Conservation (phyloP, 768 basidiomycete species). For the Tubosaeta brunneosetosa region DNA sequence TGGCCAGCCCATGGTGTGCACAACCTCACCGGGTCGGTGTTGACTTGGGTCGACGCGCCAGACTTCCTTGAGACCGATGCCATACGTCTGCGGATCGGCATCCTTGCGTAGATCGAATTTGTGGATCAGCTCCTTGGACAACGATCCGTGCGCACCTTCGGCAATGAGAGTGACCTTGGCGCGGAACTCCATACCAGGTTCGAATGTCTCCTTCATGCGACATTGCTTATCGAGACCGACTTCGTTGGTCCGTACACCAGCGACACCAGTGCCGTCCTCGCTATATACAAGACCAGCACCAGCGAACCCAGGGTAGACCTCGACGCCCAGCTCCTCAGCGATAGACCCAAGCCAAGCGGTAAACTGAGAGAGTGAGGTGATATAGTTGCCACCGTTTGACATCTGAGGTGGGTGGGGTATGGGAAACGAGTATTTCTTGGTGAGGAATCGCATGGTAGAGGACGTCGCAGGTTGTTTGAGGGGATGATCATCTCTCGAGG, state of each 20-base stretch:
- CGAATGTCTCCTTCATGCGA: constrained; percentile 79
- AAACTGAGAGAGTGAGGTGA: constrained; percentile 83
- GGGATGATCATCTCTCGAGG: constrained; percentile 61
- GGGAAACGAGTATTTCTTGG: constrained; percentile 60
- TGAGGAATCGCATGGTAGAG: constrained; percentile 84
- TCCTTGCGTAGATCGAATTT: constrained; percentile 67
- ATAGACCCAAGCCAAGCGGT: constrained; percentile 85
- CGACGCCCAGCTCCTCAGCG: constrained; percentile 85
- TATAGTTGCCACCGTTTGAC: constrained; percentile 91
- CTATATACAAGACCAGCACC: constrained; percentile 79
- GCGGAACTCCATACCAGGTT: constrained; percentile 95
- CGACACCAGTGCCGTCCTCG: constrained; percentile 37
- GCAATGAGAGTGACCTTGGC: constrained; percentile 89
- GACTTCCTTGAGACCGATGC: constrained; percentile 94
- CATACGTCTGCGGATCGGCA: constrained; percentile 88
- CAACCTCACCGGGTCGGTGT: constrained; percentile 68
- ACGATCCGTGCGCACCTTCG: constrained; percentile 91
- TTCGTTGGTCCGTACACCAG: constrained; percentile 87
- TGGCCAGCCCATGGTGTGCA: constrained; percentile 95
- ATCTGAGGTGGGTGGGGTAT: constrained; percentile 97
- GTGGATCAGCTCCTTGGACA: constrained; percentile 74
- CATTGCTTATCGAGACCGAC: constrained; percentile 81
- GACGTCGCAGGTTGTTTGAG: constrained; percentile 74
- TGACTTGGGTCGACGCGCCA: constrained; percentile 74
- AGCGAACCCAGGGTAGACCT: constrained; percentile 95